A percentile compares a stretch with the other conserved stretches of the same genome.
Conservation (phyloP, 495 filamentous ascomycete genomes). For the Podospora comata region DNA sequence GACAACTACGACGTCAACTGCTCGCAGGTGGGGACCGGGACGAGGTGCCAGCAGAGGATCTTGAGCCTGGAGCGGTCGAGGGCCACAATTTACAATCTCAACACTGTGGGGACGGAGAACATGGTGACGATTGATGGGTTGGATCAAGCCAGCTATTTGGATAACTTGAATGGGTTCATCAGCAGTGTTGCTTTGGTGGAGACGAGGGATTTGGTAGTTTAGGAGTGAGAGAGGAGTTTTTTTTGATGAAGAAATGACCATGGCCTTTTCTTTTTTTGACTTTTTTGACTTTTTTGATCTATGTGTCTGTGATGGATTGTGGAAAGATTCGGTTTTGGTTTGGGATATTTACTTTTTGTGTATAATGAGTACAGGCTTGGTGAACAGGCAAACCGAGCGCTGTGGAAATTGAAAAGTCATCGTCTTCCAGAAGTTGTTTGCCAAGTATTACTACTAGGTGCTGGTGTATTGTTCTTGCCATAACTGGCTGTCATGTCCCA, state of each 20-base stretch:
- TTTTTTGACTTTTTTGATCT: background rate
- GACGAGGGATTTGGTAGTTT: background rate
- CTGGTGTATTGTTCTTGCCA: too few relatives aligned
- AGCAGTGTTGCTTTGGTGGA: constrained; percentile 21
- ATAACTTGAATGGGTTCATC: constrained; percentile 47
- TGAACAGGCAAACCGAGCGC: too few relatives aligned
- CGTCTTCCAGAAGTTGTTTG: too few relatives aligned
- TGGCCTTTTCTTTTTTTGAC: background rate
- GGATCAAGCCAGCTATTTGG: constrained; percentile 47
- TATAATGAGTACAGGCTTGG: background rate
- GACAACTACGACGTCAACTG: constrained; percentile 46
- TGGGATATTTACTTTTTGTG: background rate
- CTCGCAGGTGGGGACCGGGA: constrained; percentile 41
- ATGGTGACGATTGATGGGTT: constrained; percentile 48
- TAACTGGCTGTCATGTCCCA: too few relatives aligned
- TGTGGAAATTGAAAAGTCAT: too few relatives aligned
- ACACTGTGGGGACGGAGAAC: constrained; percentile 46
- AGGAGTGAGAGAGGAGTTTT: background rate
- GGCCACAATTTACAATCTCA: constrained; percentile 49
- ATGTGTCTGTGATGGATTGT: background rate
- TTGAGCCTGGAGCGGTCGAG: constrained; percentile 51
- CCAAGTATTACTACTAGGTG: too few relatives aligned
- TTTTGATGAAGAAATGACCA: background rate
- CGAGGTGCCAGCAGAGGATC: constrained; percentile 60
- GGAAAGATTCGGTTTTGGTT: background rate